Conservation (phyloP, 78 protist species). For the Dictyostelium discoideum region DNA sequence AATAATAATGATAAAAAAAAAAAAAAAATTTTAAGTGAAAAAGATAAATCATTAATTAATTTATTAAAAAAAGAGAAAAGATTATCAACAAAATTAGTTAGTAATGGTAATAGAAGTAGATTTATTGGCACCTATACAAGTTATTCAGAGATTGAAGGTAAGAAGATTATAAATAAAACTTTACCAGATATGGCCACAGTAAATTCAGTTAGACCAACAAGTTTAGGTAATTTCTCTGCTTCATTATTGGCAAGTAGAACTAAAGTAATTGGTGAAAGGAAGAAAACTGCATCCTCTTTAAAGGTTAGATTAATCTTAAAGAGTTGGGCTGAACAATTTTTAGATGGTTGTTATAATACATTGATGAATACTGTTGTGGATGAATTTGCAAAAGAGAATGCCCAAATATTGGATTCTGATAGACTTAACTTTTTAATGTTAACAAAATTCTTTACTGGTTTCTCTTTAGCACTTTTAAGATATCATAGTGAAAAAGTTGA, state of each 20-base stretch:
- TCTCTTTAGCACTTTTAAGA: conserved; percentile 27
- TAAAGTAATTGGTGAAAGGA: background rate
- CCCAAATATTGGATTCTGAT: conserved; percentile 32
- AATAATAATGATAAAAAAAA: background rate
- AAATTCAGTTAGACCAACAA: background rate
- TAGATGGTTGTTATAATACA: conserved; percentile 57
- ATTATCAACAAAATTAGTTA: background rate
- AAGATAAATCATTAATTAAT: conserved; percentile 8
- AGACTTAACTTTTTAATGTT: conserved; percentile 35
- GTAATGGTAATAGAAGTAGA: background rate
- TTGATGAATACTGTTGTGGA: conserved; percentile 25
- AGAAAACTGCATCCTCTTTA: background rate
- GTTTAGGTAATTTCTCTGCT: background rate
- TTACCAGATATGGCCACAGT: background rate
- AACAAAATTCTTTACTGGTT: conserved; percentile 57
- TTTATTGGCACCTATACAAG: conserved; percentile 22
- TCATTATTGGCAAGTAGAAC: background rate
- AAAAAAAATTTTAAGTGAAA: background rate
- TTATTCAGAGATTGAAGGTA: background rate
- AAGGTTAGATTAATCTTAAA: background rate
- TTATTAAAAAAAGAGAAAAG: conserved; percentile 4
- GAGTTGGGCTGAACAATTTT: conserved; percentile 50
- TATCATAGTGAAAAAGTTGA: background rate
- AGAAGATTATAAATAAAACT: background rate
- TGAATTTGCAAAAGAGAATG: background rate